phyloP scores from a whole-genome alignment of 169 alveolate genomes.

The Amoebophrya sp. region DNA sequence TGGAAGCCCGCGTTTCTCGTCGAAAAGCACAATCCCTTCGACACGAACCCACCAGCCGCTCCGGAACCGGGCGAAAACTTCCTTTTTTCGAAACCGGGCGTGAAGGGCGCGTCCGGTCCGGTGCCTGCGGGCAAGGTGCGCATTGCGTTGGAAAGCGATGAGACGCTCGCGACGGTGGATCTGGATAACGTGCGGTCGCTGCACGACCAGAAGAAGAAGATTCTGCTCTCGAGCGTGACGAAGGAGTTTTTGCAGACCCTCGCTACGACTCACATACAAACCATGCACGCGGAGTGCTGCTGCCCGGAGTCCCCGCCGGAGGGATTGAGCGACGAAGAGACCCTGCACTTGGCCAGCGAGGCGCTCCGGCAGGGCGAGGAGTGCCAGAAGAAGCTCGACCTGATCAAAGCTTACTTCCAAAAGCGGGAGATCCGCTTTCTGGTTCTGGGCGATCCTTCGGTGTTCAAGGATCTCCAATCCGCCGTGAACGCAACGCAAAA shows the following conservation, averaged over 20 bases:
- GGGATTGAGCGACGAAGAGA: not conserved
- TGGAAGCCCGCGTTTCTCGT: not conserved
- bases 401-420: not conserved
- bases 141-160: not conserved
- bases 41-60: too few relatives aligned
- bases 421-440: not conserved
- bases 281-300: not conserved
- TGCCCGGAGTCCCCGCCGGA: not conserved
- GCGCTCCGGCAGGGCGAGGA: not conserved
- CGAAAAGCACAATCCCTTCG: too few relatives aligned
- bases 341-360: not conserved
- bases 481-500: not conserved
- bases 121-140: not conserved
- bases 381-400: not conserved
- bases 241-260: not conserved
- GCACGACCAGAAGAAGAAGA: not conserved
- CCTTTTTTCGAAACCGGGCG: too few relatives aligned
- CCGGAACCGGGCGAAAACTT: too few relatives aligned
- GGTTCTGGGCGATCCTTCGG: not conserved
- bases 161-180: not conserved
- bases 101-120: too few relatives aligned
- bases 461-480: not conserved
- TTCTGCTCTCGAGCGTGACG: not conserved
- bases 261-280: not conserved
- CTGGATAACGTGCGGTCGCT: not conserved